These are phyloP conservation scores for Chlorella sorokiniana DNA, from an alignment of 139 green algal genomes.

Conservation along the genomic window DNA sequence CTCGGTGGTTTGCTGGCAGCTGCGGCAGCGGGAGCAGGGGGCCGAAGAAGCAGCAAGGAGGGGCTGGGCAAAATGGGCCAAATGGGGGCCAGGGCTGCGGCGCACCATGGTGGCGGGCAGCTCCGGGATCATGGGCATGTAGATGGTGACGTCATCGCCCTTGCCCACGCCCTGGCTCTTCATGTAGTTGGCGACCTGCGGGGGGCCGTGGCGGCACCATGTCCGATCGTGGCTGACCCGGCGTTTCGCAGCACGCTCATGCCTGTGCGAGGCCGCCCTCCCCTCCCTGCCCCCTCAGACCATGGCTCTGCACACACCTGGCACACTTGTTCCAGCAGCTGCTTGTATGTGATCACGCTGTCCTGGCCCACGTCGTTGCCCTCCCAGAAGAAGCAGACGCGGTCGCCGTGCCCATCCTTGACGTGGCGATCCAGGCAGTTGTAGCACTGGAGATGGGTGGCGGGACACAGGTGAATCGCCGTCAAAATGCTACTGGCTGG, in stretches of 20 bases:
- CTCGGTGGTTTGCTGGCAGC: not conserved
- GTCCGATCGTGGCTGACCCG: too few species aligned
- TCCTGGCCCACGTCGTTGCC: slow-evolving; percentile 68
- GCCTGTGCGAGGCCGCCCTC: too few species aligned
- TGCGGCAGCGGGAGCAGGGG: not conserved
- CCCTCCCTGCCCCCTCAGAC: too few species aligned
- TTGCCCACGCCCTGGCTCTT: slow-evolving; percentile 78
- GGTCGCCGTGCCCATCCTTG: slow-evolving; percentile 58
- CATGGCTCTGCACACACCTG: slow-evolving; percentile 1
- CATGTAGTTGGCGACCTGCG: slow-evolving; percentile 84
- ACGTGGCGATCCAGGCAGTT: slow-evolving; percentile 80
- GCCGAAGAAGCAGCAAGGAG: not conserved
- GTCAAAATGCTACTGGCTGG: too few species aligned
- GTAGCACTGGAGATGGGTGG: slow-evolving; percentile 51
- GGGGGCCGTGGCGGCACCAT: not conserved
- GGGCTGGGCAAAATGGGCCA: not conserved
- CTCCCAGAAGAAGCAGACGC: slow-evolving; percentile 71
- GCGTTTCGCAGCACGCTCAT: too few species aligned
- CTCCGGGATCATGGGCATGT: slow-evolving; percentile 96
- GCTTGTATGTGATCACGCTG: slow-evolving; percentile 60
- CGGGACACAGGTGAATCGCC: too few species aligned
- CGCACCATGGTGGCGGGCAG: slow-evolving; percentile 84
- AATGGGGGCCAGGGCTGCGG: not conserved
- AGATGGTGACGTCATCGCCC: slow-evolving; percentile 91
- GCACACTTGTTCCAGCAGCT: slow-evolving; percentile 62